A percentile compares a stretch with the other conserved stretches of the same genome.
Evolutionary conservation across 2,329 filamentous ascomycete genomes (phyloP).

Genomic region (Aspergillus sp.): DNA sequence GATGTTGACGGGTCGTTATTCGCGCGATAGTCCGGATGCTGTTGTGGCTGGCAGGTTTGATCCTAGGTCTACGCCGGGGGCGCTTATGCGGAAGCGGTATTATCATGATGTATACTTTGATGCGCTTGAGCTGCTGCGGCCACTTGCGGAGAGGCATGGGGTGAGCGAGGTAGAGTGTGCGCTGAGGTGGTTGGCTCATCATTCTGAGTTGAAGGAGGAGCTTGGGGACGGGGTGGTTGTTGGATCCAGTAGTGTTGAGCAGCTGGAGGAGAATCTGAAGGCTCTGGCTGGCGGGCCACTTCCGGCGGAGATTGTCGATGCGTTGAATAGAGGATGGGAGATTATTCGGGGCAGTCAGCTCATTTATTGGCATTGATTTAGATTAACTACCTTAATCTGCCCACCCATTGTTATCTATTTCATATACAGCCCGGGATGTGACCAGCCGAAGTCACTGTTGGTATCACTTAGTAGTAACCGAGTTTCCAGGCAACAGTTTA

Average conservation of each 20-base stretch:
- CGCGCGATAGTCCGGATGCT: constrained; percentile 24
- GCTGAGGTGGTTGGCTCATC: constrained; percentile 48
- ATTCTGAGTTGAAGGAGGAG: constrained; percentile 36
- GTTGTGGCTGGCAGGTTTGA: constrained; percentile 22
- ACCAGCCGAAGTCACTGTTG: no score
- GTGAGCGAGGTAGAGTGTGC: constrained; percentile 46
- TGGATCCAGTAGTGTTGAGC: constrained; percentile 29
- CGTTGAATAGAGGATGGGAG: background rate
- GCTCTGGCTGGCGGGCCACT: background rate
- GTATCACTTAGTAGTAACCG: no score
- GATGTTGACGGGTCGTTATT: constrained; percentile 44
- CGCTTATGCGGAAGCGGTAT: constrained; percentile 38
- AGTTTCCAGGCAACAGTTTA: no score
- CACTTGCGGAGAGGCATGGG: constrained; percentile 39
- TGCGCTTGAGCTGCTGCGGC: constrained; percentile 42
- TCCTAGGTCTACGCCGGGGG: constrained; percentile 41
- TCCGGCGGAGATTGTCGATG: background rate
- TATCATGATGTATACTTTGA: constrained; percentile 46
- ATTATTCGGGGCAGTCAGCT: background rate
- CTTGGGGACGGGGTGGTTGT: constrained; percentile 41
- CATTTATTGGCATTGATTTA: background rate
- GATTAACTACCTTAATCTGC: background rate
- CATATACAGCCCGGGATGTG: no score
- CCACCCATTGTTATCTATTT: background rate
- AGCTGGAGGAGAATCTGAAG: background rate